Conservation (phyloP, 1,139 yeast species). For the Kurtzmaniella quercitrusa region DNA sequence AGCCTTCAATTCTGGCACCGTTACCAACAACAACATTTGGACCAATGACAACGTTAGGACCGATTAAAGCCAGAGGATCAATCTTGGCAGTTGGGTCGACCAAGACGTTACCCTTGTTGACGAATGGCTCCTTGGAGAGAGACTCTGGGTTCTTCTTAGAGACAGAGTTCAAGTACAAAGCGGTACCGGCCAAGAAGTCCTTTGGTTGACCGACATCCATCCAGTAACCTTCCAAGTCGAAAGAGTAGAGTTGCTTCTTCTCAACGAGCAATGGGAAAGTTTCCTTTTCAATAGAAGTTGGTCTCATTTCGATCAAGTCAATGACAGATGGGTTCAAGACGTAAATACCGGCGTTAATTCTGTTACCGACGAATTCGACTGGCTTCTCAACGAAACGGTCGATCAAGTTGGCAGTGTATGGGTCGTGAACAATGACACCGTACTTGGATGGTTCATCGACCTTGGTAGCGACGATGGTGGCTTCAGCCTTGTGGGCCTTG, state of each 20-base stretch:
- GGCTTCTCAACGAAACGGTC: constrained; percentile 99
- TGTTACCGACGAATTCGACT: constrained; percentile 96
- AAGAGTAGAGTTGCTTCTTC: constrained; percentile 84
- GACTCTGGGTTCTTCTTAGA: constrained; percentile 73
- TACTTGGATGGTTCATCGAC: constrained; percentile 99
- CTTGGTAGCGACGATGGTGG: constrained; percentile 98
- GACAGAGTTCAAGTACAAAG: constrained; percentile 83
- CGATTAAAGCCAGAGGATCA: constrained; percentile 90
- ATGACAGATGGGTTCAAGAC: constrained; percentile 95
- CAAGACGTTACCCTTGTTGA: constrained; percentile 91
- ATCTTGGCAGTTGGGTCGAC: constrained; percentile 94
- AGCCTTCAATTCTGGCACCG: constrained; percentile 97
- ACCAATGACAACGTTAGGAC: constrained; percentile 97
- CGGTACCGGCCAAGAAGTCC: constrained; percentile 97
- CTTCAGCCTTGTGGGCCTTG: constrained; percentile 93
- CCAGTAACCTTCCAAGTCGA: constrained; percentile 99
- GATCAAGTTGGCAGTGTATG: constrained; percentile 86
- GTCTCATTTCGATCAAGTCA: constrained; percentile 94
- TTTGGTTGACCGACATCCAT: constrained; percentile 99
- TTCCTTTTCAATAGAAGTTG: constrained; percentile 99
- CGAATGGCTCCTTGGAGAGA: constrained; percentile 64
- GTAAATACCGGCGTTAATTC: constrained; percentile 96
- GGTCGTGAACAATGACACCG: constrained; percentile 98
- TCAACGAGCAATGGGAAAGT: constrained; percentile 96
- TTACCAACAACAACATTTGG: constrained; percentile 95